phyloP scores from a whole-genome alignment of 1,284 basidiomycete genomes.

The Ganoderma multipileum region DNA sequence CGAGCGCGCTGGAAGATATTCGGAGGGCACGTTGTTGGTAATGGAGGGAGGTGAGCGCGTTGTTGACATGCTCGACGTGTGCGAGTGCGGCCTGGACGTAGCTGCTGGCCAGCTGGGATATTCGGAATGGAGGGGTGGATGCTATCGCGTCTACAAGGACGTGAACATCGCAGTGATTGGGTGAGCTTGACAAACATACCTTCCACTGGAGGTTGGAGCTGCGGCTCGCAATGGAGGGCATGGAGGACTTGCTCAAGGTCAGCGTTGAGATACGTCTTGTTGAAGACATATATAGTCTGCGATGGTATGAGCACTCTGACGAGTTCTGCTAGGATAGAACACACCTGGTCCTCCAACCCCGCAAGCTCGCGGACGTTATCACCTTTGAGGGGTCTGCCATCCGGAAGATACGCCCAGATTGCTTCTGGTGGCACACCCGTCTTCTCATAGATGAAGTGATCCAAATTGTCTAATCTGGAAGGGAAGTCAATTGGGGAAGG shows the following conservation, averaged over 20 bases:
- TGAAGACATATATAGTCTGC: conserved; percentile 80
- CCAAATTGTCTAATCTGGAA: conserved; percentile 64
- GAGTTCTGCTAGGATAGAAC: conserved; percentile 12
- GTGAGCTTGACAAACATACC: conserved; percentile 46
- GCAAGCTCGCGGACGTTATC: conserved; percentile 77
- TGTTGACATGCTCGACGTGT: conserved; percentile 66
- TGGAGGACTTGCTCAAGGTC: conserved; percentile 67
- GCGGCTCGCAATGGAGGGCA: conserved; percentile 63
- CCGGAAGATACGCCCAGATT: conserved; percentile 78
- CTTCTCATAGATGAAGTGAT: conserved; percentile 70
- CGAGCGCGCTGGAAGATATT: conserved; percentile 72
- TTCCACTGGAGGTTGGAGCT: conserved; percentile 70
- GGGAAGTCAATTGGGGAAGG: background rate
- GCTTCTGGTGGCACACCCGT: conserved; percentile 69
- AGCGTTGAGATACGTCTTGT: conserved; percentile 76
- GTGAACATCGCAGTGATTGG: background rate
- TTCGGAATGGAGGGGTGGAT: conserved; percentile 74
- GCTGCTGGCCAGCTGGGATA: conserved; percentile 67
- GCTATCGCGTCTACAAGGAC: conserved; percentile 59
- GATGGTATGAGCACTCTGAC: background rate
- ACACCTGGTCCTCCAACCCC: conserved; percentile 70
- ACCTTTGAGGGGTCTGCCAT: conserved; percentile 71
- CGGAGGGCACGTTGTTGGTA: conserved; percentile 70
- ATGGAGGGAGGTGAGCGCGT: conserved; percentile 56
- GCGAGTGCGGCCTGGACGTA: conserved; percentile 67